Conservation (phyloP, 805 yeast genomes). For the Yamadazyma kitorensis region DNA sequence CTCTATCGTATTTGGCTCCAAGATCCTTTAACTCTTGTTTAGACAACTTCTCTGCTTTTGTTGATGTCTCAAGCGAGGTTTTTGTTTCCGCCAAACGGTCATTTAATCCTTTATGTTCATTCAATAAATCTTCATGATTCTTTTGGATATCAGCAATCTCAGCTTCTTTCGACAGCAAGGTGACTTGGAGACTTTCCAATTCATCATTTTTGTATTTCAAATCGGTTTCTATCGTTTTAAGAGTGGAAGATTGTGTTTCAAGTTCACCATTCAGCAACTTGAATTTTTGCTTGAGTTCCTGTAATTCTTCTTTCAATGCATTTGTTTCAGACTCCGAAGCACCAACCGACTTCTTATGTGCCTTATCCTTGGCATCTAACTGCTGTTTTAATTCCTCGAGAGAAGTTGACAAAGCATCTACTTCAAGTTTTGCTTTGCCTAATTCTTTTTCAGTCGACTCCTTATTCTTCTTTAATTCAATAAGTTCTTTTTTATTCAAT, state of each 20-base stretch:
- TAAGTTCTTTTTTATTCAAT: conserved; percentile 18
- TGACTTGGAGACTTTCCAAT: not conserved
- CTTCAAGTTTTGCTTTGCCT: conserved; percentile 23
- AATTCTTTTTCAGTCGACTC: conserved; percentile 18
- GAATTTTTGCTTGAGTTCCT: no score
- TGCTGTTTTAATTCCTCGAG: no score
- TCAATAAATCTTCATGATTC: not conserved
- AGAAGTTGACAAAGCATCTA: no score
- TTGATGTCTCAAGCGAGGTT: conserved; percentile 1
- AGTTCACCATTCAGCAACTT: conserved; percentile 1
- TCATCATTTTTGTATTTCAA: not conserved
- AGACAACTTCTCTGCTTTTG: not conserved
- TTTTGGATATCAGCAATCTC: not conserved
- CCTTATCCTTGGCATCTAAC: no score
- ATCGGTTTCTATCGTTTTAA: not conserved
- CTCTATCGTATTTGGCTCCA: conserved; percentile 2
- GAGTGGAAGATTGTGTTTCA: not conserved
- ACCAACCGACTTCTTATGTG: no score
- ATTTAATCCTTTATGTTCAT: not conserved
- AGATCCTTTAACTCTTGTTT: conserved; percentile 5
- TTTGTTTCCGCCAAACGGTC: conserved; percentile 1
- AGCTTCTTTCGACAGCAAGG: not conserved
- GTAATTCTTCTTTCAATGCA: conserved; percentile 14
- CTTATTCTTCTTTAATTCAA: conserved; percentile 19
- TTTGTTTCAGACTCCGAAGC: no score